Evolutionary conservation across 495 filamentous ascomycete species (phyloP).

Genomic region (Daldinia caldariorum): DNA sequence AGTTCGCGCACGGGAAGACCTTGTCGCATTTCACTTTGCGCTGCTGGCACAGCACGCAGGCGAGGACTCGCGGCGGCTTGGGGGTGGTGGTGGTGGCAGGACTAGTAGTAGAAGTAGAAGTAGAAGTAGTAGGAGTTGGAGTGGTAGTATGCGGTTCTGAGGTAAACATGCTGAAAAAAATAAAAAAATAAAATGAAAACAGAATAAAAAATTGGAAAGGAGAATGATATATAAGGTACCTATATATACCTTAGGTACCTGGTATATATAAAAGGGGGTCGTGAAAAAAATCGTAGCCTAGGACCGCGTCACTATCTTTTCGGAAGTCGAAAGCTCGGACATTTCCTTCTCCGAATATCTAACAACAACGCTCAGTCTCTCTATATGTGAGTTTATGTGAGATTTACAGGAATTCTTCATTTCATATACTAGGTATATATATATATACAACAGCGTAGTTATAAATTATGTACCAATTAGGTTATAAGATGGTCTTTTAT

Average conservation of each 20-base stretch:
- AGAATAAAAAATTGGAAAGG: too few species aligned
- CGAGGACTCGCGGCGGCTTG: neutral
- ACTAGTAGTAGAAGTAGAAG: too few species aligned
- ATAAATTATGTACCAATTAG: neutral
- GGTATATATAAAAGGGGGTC: neutral
- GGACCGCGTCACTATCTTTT: neutral
- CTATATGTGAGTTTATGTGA: too few species aligned
- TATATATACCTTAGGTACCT: too few species aligned
- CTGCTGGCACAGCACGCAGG: conserved; percentile 2
- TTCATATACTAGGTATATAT: too few species aligned
- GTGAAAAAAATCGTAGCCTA: neutral
- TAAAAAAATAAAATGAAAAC: too few species aligned
- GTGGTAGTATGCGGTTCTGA: neutral
- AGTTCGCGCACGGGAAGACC: neutral
- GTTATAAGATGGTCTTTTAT: too few species aligned
- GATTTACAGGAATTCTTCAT: too few species aligned
- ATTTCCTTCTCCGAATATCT: conserved; percentile 8
- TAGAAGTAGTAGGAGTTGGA: too few species aligned
- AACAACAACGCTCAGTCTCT: neutral
- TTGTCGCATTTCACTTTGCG: conserved; percentile 4
- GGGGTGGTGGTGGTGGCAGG: neutral
- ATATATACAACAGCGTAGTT: too few species aligned
- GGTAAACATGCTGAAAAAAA: neutral
- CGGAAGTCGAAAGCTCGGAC: conserved; percentile 1
- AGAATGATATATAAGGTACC: too few species aligned